phyloP scores from a whole-genome alignment of 495 filamentous ascomycete species.

The Podospora appendiculata region DNA sequence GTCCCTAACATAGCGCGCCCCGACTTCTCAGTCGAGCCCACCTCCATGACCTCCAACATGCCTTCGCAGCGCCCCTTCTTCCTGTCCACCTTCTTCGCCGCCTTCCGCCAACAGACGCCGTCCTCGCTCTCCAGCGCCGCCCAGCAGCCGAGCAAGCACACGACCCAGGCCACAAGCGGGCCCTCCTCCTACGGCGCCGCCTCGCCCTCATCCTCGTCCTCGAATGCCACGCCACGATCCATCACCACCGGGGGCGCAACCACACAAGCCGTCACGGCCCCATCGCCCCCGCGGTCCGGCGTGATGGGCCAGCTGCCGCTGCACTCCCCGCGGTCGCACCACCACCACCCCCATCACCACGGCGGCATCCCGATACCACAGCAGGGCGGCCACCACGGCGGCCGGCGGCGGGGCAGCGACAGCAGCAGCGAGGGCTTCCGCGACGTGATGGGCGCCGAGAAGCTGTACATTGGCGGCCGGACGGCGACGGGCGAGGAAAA shows the following conservation, averaged over 20 bases:
- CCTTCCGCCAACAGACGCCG: conserved; percentile 53
- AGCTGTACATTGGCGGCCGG: conserved; percentile 81
- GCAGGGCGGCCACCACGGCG: conserved; percentile 14
- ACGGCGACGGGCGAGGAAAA: conserved; percentile 81
- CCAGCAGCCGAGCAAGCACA: conserved; percentile 37
- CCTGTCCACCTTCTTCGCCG: conserved; percentile 77
- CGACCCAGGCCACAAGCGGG: conserved; percentile 27
- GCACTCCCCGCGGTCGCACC: conserved; percentile 33
- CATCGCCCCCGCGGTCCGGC: conserved; percentile 26
- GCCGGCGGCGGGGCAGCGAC: conserved; percentile 65
- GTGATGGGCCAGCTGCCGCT: conserved; percentile 37
- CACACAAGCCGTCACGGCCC: conserved; percentile 19
- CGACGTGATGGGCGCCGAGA: conserved; percentile 66
- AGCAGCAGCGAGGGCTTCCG: conserved; percentile 72
- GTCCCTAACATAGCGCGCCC: neutral
- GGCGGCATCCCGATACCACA: conserved; percentile 30
- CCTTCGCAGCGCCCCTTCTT: conserved; percentile 74
- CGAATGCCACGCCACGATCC: neutral
- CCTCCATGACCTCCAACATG: conserved; percentile 20
- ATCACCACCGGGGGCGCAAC: conserved; percentile 11
- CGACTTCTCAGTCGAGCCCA: neutral
- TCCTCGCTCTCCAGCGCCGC: conserved; percentile 21
- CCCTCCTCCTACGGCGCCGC: conserved; percentile 12
- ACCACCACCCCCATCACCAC: conserved; percentile 10
- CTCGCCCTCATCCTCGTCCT: conserved; percentile 21